A percentile compares a stretch with the other conserved stretches of the same genome.
Evolutionary conservation across 139 green algal species (phyloP).

Genomic region (Picochlorum costavermella): DNA sequence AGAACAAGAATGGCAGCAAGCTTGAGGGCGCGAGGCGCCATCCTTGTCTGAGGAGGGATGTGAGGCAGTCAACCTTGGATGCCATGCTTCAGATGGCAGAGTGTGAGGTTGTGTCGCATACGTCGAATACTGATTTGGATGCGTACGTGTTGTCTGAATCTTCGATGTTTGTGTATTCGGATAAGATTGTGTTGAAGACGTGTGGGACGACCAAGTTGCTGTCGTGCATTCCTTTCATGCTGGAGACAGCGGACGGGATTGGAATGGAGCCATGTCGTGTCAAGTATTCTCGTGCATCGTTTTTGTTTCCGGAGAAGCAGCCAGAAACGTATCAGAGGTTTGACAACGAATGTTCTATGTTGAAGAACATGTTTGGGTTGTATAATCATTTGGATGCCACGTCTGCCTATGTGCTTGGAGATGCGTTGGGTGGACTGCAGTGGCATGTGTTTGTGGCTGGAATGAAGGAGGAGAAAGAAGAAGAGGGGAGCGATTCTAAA

Average conservation of each 20-base stretch:
- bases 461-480: background rate
- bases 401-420: slow-evolving; percentile 75
- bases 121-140: slow-evolving; percentile 72
- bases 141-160: slow-evolving; percentile 96
- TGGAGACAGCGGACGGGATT: slow-evolving; percentile 57
- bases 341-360: slow-evolving; percentile 58
- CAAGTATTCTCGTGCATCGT: slow-evolving; percentile 87
- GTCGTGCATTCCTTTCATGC: slow-evolving; percentile 60
- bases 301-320: slow-evolving; percentile 90
- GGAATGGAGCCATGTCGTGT: slow-evolving; percentile 47
- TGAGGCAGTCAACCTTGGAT: slow-evolving; percentile 39
- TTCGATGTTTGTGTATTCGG: slow-evolving; percentile 90
- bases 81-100: slow-evolving; percentile 52
- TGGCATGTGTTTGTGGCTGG: slow-evolving; percentile 91
- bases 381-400: slow-evolving; percentile 48
- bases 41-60: slow-evolving; percentile 8
- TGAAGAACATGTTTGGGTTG: slow-evolving; percentile 55
- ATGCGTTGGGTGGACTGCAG: slow-evolving; percentile 67
- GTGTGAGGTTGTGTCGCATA: slow-evolving; percentile 88
- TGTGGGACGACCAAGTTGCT: slow-evolving; percentile 95
- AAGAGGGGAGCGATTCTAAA: slow-evolving; percentile 1
- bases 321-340: slow-evolving; percentile 46
- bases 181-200: slow-evolving; percentile 89
- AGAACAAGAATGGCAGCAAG: background rate
- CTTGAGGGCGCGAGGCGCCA: no score